Evolutionary conservation across 108 stramenopile genomes (phyloP), one percentile per base, ranked within the genome.

Genomic region (Phaeodactylum tricornutum): DNA sequence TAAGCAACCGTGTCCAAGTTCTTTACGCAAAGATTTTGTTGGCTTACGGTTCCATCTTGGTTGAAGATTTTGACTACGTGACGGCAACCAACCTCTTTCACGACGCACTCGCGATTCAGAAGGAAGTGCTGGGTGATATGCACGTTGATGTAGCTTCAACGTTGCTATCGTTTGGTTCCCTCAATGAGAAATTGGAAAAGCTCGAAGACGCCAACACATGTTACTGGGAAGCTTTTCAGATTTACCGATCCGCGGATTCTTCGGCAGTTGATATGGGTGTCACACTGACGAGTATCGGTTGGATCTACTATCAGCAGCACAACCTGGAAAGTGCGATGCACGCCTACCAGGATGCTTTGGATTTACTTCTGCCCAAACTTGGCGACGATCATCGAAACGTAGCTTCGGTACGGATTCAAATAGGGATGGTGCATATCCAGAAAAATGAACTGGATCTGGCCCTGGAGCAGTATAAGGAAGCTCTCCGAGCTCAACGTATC

Each of bases 371-470:
- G 12, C 11, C 33, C 12, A 12, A 11, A 15, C 50, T 63, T 20
- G 71, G 67, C 23, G 43, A 56, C 17, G 44, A 66, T 51, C 75
- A 72, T 37, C 44, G 67, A 16, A 60, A 68, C 38, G 70, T 80
- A 2, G 74, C 72, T 12, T 47, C 71, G 5, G 35, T 79, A 2
- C 61, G 79, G 64, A 57, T 61, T 33, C 63, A 63, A 38, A 65
- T 84, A 47, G 83, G 71, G 2, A 80, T 59, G 15, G 75, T 70
- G 23, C 66, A 76, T 45, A 57, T 77, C 21, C 71, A 81, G 52
- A 67, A 47, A 8, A 75, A 73, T 5, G 66, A 74, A 24, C 68
- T 72, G 24, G 75, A 74, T 21, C 26, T 49, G 14, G 80, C 80
- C 12, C 55, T 77, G 33, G 31, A 47, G 36, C 60, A 47, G 57